A percentile compares a stretch with the other conserved stretches of the same genome.
phyloP scores from a whole-genome alignment of 768 basidiomycete genomes.

The Filobasidium floriforme region DNA sequence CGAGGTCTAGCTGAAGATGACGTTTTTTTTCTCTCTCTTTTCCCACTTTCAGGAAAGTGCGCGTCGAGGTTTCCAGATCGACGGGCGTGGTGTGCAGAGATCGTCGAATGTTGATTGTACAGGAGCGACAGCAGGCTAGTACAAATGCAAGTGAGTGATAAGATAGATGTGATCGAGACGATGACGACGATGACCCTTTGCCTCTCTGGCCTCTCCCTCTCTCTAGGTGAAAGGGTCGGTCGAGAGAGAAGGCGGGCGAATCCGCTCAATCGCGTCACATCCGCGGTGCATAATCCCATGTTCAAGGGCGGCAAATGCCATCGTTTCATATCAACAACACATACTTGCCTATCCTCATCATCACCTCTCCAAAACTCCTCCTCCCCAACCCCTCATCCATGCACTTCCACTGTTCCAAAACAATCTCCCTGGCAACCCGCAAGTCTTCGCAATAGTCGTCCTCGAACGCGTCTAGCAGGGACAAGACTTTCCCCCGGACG shows the following conservation, averaged over 20 bases:
- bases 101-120: too few species aligned
- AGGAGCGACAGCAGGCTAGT: too few species aligned
- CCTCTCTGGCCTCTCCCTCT: too few species aligned
- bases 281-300: background rate
- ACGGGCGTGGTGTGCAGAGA: too few species aligned
- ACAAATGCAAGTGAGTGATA: too few species aligned
- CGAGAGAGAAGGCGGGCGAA: background rate
- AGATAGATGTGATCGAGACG: too few species aligned
- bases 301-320: too few species aligned
- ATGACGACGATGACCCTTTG: too few species aligned
- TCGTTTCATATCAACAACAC: constrained; percentile 2
- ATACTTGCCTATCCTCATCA: background rate
- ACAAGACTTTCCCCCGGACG: background rate
- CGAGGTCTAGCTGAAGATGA: too few species aligned
- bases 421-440: background rate
- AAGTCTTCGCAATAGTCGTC: constrained; percentile 17
- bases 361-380: background rate
- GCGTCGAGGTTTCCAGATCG: too few species aligned
- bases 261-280: background rate
- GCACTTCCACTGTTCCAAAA: constrained; percentile 7
- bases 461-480: constrained; percentile 5
- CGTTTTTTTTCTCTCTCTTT: too few species aligned
- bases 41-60: too few species aligned
- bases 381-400: background rate
- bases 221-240: background rate